These are phyloP conservation scores for Penicillium ucsense DNA, from an alignment of 495 filamentous ascomycete species.

Conservation along the genomic window DNA sequence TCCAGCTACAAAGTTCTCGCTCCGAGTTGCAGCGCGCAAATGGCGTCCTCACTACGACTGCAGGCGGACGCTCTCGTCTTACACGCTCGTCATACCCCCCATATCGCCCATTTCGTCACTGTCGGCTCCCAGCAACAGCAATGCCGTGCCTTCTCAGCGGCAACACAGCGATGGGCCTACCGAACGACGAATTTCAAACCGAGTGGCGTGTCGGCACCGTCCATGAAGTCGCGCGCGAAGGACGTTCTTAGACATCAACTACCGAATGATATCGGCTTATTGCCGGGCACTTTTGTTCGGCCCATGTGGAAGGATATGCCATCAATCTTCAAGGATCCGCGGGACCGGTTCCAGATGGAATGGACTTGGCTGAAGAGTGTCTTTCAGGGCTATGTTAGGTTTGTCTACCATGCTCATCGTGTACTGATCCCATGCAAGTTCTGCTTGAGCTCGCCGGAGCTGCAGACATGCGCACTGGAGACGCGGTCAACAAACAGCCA, in stretches of 20 bases:
- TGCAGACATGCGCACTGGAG: not conserved
- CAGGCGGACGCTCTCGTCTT: conserved; percentile 13
- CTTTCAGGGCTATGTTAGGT: conserved; percentile 34
- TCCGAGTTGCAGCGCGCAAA: conserved; percentile 11
- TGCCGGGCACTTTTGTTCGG: conserved; percentile 50
- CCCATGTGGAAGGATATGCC: conserved; percentile 48
- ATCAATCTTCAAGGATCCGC: conserved; percentile 40
- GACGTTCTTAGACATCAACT: conserved; percentile 17
- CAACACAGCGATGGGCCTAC: conserved; percentile 18
- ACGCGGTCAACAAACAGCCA: not conserved
- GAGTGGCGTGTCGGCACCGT: conserved; percentile 24
- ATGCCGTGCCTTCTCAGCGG: conserved; percentile 30
- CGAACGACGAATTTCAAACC: conserved; percentile 16
- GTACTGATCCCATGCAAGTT: not conserved
- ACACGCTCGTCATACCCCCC: conserved; percentile 5
- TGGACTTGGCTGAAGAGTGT: conserved; percentile 34
- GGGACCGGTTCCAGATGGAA: conserved; percentile 36
- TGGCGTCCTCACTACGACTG: conserved; percentile 30
- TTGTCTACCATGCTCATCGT: conserved; percentile 1
- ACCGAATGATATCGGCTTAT: conserved; percentile 44
- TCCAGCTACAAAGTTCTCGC: conserved; percentile 2
- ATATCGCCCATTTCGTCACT: conserved; percentile 7
- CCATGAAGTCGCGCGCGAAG: conserved; percentile 26
- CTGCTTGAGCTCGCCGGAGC: not conserved
- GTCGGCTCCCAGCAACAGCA: conserved; percentile 20